Base-by-base conservation (phyloP, 345 rosid genomes). In the Heritiera fomes region DNA sequence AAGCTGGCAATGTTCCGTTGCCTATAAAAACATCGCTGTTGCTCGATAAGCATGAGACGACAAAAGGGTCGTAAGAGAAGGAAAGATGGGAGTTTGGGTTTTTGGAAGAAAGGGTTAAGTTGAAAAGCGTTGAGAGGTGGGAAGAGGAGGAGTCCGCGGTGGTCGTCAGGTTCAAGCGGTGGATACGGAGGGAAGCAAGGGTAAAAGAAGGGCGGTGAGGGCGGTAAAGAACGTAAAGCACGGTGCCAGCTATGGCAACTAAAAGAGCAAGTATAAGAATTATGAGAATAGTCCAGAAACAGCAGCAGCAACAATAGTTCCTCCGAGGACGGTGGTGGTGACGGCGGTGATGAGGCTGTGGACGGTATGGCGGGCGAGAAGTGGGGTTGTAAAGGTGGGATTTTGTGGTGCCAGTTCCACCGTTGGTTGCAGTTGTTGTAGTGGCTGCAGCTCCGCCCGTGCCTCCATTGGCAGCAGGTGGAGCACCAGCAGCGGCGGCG, bases 21-120 rank as follows among this genome's bases (percentile, higher is more conserved):
- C 86, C 99, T 7, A 96, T 77, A 53, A 82, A 79, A 63, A 87
- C 92, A 14, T 82, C 89, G 38, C 80, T 78, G 55, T 81, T 81
- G 1, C 79, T 77, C 0, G 93, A 85, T 3, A 78, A 56, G 20
- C 87, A 77, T 9, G 89, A 74, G 68, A 94, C 74, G 8, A 80
- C 50, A 80, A 91, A 88, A 0, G 97, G 92, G 64, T 89, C 89
- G 87, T 91, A 96, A 45, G 79, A 82, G 87, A 92, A 90, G 8
- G 89, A 83, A 80, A 94, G 76, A 81, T 90, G 98, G 30, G 91
- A 80, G 79, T 96, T 96, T 0, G 97, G 97, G 83, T 96, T 96
- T 47, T 83, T 89, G n/a, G 95, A 81, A 34, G 89, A 82, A 47
- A 96, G 43, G 49, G 99, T 96, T 89, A 96, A 80, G 82, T 96